These are phyloP conservation scores for Crassisporium funariophilum DNA, from an alignment of 768 basidiomycete species.

Conservation along the genomic window DNA sequence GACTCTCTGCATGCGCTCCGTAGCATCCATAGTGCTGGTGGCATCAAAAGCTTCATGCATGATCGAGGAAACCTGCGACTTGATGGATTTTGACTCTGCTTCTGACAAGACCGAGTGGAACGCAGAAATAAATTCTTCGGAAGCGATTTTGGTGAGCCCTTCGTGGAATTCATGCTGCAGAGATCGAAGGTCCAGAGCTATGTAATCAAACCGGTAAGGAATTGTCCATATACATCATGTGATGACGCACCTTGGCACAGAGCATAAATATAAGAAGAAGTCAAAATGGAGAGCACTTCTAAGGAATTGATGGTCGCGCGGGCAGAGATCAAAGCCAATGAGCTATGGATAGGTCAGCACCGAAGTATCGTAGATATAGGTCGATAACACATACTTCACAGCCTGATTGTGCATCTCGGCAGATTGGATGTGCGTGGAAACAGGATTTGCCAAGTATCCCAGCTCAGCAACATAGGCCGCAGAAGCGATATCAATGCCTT, in stretches of 20 bases:
- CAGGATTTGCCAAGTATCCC: slow-evolving; percentile 80
- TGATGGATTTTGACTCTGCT: slow-evolving; percentile 33
- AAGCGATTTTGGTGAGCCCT: slow-evolving; percentile 47
- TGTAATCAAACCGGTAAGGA: slow-evolving; percentile 3
- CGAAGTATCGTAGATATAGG: background rate
- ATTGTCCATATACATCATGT: background rate
- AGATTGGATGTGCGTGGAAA: slow-evolving; percentile 81
- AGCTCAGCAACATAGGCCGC: slow-evolving; percentile 85
- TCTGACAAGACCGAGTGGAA: slow-evolving; percentile 45
- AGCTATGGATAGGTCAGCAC: slow-evolving; percentile 44
- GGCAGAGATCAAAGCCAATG: slow-evolving; percentile 81
- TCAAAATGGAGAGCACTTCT: slow-evolving; percentile 75
- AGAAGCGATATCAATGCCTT: slow-evolving; percentile 83
- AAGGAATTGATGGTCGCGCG: slow-evolving; percentile 78
- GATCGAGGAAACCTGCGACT: slow-evolving; percentile 38
- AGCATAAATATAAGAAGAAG: slow-evolving; percentile 72
- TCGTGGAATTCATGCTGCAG: slow-evolving; percentile 66
- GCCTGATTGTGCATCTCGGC: slow-evolving; percentile 95
- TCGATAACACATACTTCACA: slow-evolving; percentile 63
- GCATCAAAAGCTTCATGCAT: slow-evolving; percentile 60
- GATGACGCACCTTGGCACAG: slow-evolving; percentile 58
- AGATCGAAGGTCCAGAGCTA: slow-evolving; percentile 82
- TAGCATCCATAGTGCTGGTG: slow-evolving; percentile 73
- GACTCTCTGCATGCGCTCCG: slow-evolving; percentile 68
- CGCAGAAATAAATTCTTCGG: slow-evolving; percentile 47